Base-by-base conservation (phyloP, 495 filamentous ascomycete species). In the Aspergillus biplanus region DNA sequence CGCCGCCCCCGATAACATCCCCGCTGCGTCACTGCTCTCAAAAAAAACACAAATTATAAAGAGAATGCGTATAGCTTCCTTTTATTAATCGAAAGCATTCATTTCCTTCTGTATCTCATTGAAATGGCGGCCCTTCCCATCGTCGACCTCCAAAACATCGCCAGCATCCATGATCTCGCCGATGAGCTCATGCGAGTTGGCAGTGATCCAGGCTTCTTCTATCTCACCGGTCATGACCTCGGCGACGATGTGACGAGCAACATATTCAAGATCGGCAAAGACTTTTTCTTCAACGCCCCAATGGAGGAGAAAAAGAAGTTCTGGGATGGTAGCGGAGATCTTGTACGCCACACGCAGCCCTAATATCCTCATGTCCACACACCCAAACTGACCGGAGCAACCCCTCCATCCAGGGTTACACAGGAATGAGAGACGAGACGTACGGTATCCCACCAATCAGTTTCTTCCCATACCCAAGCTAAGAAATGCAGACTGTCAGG, bases 251-350 rank as follows among this genome's bases (percentile, higher is more conserved):
- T 18, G 27, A 16, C 18, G 18, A 18, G n/a, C 9, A 21, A 6
- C 13, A 50, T 50, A n/a, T 27, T 50, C 47, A 18, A 50, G 9
- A 18, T 50, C 1, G 47, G 3, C 1, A 4, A 12, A 18, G 47
- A 50, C 5, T 50, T 50, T 18, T 50, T 50, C 16, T 9, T 8
- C n/a, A 27, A 50, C 7, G 47, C 21, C 16, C n/a, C 16, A 4
- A 50, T 50, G n/a, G 47, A 27, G 21, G 47, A 50, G 47, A 50
- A 50, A 11, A 18, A 31, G 16, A n/a, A 50, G n/a, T 50, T 50
- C 47, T 50, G 47, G 47, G 47, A 50, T 31, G 47, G 47, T 0
- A 50, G 47, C 11, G 47, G 47, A 9, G 47, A 50, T 18, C 21
- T 50, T 5, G 47, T 50, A 50, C 11, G 46, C 18, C 21, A 18